Conservation (phyloP, 495 filamentous ascomycete species). For the Aspergillus panamensis region DNA sequence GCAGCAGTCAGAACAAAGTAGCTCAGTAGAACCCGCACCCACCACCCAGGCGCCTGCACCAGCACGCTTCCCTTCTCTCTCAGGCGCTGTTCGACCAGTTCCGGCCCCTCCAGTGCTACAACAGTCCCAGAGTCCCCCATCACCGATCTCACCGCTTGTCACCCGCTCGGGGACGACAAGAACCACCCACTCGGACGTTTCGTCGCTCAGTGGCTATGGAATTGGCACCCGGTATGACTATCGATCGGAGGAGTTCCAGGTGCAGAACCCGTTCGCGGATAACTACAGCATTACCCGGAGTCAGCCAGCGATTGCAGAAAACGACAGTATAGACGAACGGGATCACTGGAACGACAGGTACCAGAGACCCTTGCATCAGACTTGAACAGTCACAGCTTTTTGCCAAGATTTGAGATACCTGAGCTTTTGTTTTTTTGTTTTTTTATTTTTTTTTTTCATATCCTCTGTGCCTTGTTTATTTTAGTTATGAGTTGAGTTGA, state of each 20-base stretch:
- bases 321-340: conserved; percentile 3
- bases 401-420: background rate
- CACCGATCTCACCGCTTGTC: conserved; percentile 13
- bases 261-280: conserved; percentile 48
- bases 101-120: conserved; percentile 19
- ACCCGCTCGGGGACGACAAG: conserved; percentile 8
- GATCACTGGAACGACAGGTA: conserved; percentile 16
- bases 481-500: background rate
- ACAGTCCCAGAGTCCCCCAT: conserved; percentile 8
- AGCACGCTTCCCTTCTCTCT: conserved; percentile 15
- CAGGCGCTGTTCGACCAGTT: conserved; percentile 17
- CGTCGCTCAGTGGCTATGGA: conserved; percentile 14
- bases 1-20: background rate
- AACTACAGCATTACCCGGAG: conserved; percentile 25
- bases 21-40: background rate
- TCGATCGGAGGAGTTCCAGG: conserved; percentile 42
- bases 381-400: background rate
- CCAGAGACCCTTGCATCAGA: conserved; percentile 14
- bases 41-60: conserved; percentile 22
- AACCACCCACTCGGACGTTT: conserved; percentile 5
- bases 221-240: conserved; percentile 33
- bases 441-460: conserved; percentile 5
- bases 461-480: background rate
- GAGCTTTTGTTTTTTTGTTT: background rate
- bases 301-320: conserved; percentile 10